Evolutionary conservation across 108 stramenopile species (phyloP).

Genomic region (Cyclotella kingstonii): DNA sequence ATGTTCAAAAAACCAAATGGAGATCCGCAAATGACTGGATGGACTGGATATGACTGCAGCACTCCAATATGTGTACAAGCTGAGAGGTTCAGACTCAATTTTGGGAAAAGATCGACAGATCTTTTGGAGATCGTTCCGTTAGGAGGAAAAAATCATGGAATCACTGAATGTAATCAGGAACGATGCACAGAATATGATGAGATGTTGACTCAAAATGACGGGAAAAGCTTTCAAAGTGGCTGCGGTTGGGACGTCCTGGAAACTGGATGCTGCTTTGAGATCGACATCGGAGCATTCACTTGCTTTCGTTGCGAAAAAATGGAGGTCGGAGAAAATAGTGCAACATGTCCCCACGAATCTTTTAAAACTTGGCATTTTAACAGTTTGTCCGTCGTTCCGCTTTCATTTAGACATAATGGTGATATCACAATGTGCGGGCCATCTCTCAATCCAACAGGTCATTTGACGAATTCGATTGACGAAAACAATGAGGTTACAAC

Average conservation of each 20-base stretch:
- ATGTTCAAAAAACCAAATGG: slow-evolving; percentile 71
- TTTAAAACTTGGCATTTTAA: slow-evolving; percentile 19
- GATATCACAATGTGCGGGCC: slow-evolving; percentile 45
- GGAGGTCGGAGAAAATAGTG: slow-evolving; percentile 18
- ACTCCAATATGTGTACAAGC: slow-evolving; percentile 84
- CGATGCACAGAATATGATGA: slow-evolving; percentile 49
- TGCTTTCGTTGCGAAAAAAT: slow-evolving; percentile 41
- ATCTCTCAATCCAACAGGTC: slow-evolving; percentile 24
- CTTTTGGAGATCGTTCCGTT: slow-evolving; percentile 34
- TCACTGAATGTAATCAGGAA: slow-evolving; percentile 40
- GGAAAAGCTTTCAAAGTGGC: slow-evolving; percentile 67
- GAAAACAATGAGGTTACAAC: slow-evolving; percentile 19
- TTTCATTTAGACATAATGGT: slow-evolving; percentile 29
- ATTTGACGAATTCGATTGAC: background rate
- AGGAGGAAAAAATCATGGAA: slow-evolving; percentile 66
- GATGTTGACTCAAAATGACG: slow-evolving; percentile 55
- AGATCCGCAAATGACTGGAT: slow-evolving; percentile 80
- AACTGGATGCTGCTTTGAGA: slow-evolving; percentile 71
- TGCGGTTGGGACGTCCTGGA: slow-evolving; percentile 76
- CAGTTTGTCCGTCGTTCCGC: slow-evolving; percentile 12
- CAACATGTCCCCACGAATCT: slow-evolving; percentile 27
- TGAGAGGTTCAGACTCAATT: slow-evolving; percentile 59
- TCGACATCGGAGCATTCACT: slow-evolving; percentile 5
- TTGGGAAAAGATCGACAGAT: slow-evolving; percentile 15
- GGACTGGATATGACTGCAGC: slow-evolving; percentile 82